Percentiles rank a stretch among this genome's conserved stretches.
These are phyloP conservation scores for Blastobotrys robertii DNA, from an alignment of 805 yeast species.

Conservation along the genomic window DNA sequence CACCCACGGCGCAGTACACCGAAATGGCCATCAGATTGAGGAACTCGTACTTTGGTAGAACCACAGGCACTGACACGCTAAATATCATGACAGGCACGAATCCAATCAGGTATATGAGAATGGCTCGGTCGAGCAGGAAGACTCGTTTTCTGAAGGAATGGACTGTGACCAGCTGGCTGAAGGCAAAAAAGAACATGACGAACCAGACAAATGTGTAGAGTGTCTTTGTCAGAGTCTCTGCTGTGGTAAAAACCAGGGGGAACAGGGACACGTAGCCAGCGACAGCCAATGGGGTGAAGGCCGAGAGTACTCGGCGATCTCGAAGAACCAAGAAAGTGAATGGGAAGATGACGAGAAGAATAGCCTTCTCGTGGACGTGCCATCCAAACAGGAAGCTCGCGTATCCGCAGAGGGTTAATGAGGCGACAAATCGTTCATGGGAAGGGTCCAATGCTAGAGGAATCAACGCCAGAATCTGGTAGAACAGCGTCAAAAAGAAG, in stretches of 20 bases:
- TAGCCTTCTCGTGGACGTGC: constrained; percentile 98
- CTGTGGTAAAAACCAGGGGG: constrained; percentile 73
- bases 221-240: constrained; percentile 69
- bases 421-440: constrained; percentile 69
- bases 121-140: constrained; percentile 63
- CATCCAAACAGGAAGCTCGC: constrained; percentile 92
- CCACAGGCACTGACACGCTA: constrained; percentile 47
- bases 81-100: constrained; percentile 53
- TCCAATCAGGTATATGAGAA: constrained; percentile 56
- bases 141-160: constrained; percentile 19
- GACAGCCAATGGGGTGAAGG: constrained; percentile 61
- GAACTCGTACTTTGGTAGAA: constrained; percentile 55
- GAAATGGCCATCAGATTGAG: constrained; percentile 73
- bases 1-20: constrained; percentile 79
- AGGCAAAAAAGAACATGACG: constrained; percentile 60
- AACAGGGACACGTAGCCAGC: constrained; percentile 83
- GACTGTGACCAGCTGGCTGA: constrained; percentile 40
- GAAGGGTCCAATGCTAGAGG: constrained; percentile 58
- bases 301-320: constrained; percentile 60
- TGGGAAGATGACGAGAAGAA: constrained; percentile 82
- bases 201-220: constrained; percentile 80
- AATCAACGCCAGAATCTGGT: constrained; percentile 66
- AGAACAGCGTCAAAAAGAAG: constrained; percentile 70
- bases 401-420: constrained; percentile 81
- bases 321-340: constrained; percentile 63